Evolutionary conservation across 768 basidiomycete species (phyloP).

Genomic region (Hysterangium stoloniferum): DNA sequence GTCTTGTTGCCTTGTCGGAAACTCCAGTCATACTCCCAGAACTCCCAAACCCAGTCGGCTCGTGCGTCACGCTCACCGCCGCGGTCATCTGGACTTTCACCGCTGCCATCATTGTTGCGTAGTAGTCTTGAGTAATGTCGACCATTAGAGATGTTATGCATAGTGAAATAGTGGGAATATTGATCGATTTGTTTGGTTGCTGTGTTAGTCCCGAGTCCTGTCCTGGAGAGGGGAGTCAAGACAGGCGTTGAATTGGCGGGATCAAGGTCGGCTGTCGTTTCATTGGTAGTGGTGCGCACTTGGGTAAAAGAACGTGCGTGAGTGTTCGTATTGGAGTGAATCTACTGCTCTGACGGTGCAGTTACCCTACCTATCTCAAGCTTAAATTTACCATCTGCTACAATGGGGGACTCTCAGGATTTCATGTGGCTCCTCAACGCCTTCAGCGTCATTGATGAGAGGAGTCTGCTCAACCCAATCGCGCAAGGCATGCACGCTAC

Average conservation of each 20-base stretch:
- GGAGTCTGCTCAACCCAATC: constrained; percentile 46
- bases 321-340: neutral
- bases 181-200: neutral
- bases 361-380: constrained; percentile 51
- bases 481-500: constrained; percentile 46
- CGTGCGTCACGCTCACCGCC: constrained; percentile 55
- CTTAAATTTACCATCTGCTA: constrained; percentile 66
- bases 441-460: constrained; percentile 21
- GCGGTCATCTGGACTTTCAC: constrained; percentile 55
- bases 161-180: constrained; percentile 43
- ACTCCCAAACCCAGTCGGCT: constrained; percentile 68
- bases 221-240: neutral
- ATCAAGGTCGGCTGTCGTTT: too few relatives aligned
- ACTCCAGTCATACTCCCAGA: constrained; percentile 61
- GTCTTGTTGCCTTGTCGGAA: constrained; percentile 63
- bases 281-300: constrained; percentile 7
- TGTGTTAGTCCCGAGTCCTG: too few relatives aligned
- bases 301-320: constrained; percentile 5
- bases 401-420: constrained; percentile 56
- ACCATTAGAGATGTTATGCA: constrained; percentile 62
- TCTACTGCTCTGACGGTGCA: neutral
- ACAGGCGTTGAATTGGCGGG: constrained; percentile 1
- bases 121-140: constrained; percentile 51
- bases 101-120: constrained; percentile 66
- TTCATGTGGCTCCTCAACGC: constrained; percentile 42